These are phyloP conservation scores for Pachysandra terminalis DNA, from an alignment of 164 flowering plant genomes.

Conservation along the genomic window DNA sequence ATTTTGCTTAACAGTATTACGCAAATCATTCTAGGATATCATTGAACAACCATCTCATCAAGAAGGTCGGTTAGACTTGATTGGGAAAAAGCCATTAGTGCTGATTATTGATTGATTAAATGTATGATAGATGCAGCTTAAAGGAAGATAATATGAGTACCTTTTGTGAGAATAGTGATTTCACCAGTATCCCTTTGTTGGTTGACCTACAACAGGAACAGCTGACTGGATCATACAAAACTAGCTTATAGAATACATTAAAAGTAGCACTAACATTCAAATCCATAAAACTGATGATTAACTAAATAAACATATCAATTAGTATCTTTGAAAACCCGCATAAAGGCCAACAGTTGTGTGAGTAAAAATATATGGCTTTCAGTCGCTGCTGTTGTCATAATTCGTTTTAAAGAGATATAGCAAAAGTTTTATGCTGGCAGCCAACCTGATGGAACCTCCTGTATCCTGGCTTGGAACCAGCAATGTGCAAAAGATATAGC, in stretches of 20 bases:
- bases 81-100: too few relatives aligned
- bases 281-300: neutral
- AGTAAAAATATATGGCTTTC: too few relatives aligned
- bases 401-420: too few relatives aligned
- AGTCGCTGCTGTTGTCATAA: too few relatives aligned
- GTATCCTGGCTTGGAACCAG: too few relatives aligned
- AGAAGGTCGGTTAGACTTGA: neutral
- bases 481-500: too few relatives aligned
- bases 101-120: neutral
- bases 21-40: neutral
- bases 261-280: neutral
- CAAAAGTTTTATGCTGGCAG: too few relatives aligned
- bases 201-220: slow-evolving; percentile 32
- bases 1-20: too few relatives aligned
- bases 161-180: slow-evolving; percentile 42
- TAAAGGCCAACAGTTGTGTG: neutral
- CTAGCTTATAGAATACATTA: neutral
- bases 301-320: neutral
- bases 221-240: neutral
- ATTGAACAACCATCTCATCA: neutral
- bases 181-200: slow-evolving; percentile 25
- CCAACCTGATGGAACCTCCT: too few relatives aligned
- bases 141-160: slow-evolving; percentile 14
- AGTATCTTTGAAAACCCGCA: neutral
- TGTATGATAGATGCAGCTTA: neutral